phyloP scores from a whole-genome alignment of 83 land plant genomes.

The Picea abies region DNA sequence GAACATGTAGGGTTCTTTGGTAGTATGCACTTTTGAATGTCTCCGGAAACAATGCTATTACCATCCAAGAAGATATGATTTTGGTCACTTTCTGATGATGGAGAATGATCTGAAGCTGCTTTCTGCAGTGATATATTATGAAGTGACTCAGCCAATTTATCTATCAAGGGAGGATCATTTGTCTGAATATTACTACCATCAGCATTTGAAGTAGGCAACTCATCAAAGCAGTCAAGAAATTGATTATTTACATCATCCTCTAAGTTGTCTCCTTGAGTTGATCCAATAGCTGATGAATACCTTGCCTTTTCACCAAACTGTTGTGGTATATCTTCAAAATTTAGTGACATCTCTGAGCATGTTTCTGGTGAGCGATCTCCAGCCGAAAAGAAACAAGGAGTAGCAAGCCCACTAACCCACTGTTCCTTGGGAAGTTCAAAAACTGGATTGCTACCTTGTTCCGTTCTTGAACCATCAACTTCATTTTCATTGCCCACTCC shows the following conservation, averaged over 20 bases:
- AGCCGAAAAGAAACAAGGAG: slow-evolving; percentile 16
- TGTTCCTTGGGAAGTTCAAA: slow-evolving; percentile 17
- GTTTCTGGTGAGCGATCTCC: slow-evolving; percentile 18
- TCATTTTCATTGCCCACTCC: background rate
- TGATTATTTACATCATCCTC: slow-evolving; percentile 10
- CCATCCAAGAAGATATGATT: background rate
- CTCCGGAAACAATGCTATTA: background rate
- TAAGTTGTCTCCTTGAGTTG: background rate
- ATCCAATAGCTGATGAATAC: background rate
- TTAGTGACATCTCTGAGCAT: slow-evolving; percentile 15
- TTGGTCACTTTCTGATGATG: background rate
- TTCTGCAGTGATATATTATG: background rate
- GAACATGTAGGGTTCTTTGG: background rate
- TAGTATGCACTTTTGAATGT: background rate
- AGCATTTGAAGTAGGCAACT: background rate
- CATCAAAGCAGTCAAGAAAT: slow-evolving; percentile 10
- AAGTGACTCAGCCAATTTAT: background rate
- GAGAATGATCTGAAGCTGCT: background rate
- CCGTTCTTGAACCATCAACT: background rate
- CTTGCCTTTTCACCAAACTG: background rate
- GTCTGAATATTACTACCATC: slow-evolving; percentile 12
- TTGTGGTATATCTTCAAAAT: background rate
- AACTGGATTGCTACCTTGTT: background rate
- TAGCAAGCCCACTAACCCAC: slow-evolving; percentile 1
- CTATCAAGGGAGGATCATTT: background rate